Evolutionary conservation across 306 rosid species (phyloP).

Genomic region (Quercus bicolor): DNA sequence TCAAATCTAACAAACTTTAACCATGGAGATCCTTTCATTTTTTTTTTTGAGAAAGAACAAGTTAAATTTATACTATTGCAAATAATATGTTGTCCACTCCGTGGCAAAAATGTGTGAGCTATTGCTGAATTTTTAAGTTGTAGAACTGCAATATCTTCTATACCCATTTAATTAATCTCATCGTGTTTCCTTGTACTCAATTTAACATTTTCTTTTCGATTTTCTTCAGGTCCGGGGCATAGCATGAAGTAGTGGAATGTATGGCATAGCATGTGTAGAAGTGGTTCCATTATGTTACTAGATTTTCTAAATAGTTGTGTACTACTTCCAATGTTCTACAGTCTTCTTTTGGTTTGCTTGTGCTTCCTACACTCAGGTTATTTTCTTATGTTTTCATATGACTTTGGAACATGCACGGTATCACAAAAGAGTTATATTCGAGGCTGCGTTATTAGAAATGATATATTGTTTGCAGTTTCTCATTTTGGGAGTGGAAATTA

Average conservation of each 20-base stretch:
- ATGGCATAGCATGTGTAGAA: conserved; percentile 7
- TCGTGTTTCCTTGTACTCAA: background rate
- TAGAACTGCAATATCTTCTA: background rate
- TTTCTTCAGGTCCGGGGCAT: background rate
- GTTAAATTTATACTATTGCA: no score
- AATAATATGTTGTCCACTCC: no score
- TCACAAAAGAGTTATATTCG: background rate
- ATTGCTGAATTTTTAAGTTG: background rate
- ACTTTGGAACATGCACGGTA: background rate
- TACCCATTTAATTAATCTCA: background rate
- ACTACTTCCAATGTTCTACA: background rate
- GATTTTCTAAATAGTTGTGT: conserved; percentile 15
- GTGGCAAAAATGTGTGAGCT: background rate
- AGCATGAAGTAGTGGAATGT: conserved; percentile 15
- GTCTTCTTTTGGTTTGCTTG: background rate
- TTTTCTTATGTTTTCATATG: conserved; percentile 3
- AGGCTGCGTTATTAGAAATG: background rate
- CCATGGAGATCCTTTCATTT: background rate
- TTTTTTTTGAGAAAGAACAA: background rate
- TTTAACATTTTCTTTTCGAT: background rate
- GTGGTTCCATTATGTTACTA: conserved; percentile 16
- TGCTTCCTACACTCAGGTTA: background rate
- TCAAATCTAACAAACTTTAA: no score
- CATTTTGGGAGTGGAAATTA: no score
- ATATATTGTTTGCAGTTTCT: background rate